Evolutionary conservation across 2,329 filamentous ascomycete species (phyloP), one percentile per base, ranked within the genome.

Genomic region (Scedosporium apiospermum): DNA sequence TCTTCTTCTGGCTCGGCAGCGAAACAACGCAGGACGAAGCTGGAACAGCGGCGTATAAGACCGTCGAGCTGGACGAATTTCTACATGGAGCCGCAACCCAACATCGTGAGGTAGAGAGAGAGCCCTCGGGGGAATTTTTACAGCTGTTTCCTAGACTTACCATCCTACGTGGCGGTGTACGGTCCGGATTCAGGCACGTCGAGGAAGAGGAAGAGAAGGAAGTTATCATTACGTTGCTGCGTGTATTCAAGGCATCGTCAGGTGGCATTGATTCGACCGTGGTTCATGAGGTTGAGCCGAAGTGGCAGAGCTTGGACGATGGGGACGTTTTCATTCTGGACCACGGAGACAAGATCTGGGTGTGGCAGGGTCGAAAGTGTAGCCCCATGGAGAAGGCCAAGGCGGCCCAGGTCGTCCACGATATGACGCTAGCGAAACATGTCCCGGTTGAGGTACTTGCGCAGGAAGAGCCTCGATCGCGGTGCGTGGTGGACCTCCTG

Each of bases 321-420:
- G 75, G 76, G 61, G 86, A 89, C 68, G 87, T 88, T 2, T 89
- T 88, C 66, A 76, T 89, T 14, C 72, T 88, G 53, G 86, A 89
- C 66, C 78, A 78, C 61, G 80, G 81, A 26, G 76, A 82, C 59
- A 88, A 88, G 75, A 86, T 89, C 66, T 88, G 83, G 79, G 83
- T 88, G 3, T 89, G 87, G 87, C 87, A 89, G 74, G 87, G 87
- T 60, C 79, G 78, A 67, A 78, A 78, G 51, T 87, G 84, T 69
- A 85, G 82, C 57, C 86, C 86, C 0, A 87, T 88, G 83, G 87
- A 89, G 69, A 88, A 87, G 74, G 82, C 82, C 55, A 87, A 86
- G 73, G 84, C 85, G 0, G 86, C 86, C 0, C 84, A 87, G 70
- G 84, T 88, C 2, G 86, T 88, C 4, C 81, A 87, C 67, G 83